A percentile compares a stretch with the other conserved stretches of the same genome.
These are phyloP conservation scores for Rhynchosporium secalis DNA, from an alignment of 2,329 filamentous ascomycete species.

Conservation along the genomic window DNA sequence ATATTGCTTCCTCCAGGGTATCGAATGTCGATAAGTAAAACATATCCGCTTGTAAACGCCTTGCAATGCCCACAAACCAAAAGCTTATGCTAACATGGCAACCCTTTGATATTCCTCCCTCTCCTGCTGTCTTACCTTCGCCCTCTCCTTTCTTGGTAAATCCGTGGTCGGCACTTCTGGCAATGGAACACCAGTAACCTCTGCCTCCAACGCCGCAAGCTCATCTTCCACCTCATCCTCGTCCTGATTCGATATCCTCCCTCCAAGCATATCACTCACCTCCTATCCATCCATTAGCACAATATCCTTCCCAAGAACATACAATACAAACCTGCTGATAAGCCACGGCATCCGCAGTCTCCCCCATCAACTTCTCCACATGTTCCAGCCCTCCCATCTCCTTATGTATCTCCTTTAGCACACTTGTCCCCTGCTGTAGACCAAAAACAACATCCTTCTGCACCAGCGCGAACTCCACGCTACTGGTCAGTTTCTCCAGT, in stretches of 20 bases:
- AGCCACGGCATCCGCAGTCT: conserved; percentile 84
- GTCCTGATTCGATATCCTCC: conserved; percentile 87
- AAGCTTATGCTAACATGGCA: conserved; percentile 37
- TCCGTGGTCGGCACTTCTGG: conserved; percentile 37
- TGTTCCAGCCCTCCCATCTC: conserved; percentile 96
- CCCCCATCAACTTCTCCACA: conserved; percentile 93
- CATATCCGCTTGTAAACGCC: conserved; percentile 32
- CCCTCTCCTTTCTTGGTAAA: conserved; percentile 34
- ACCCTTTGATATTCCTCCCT: conserved; percentile 32
- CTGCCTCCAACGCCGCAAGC: conserved; percentile 74
- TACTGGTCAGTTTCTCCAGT: conserved; percentile 82
- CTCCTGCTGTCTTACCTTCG: conserved; percentile 33
- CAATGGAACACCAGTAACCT: conserved; percentile 48
- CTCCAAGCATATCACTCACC: conserved; percentile 86
- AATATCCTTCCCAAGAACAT: not conserved
- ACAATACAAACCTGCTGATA: conserved; percentile 75
- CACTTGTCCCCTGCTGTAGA: conserved; percentile 84
- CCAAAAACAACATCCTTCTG: conserved; percentile 96
- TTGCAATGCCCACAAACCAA: conserved; percentile 28
- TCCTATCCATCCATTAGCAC: conserved; percentile 56
- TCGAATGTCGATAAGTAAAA: conserved; percentile 22
- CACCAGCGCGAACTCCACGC: conserved; percentile 93
- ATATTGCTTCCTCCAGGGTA: conserved; percentile 26
- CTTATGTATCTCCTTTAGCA: conserved; percentile 85
- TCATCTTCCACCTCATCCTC: conserved; percentile 98